Percentiles rank a stretch among this genome's conserved stretches.
phyloP scores from a whole-genome alignment of 1,284 basidiomycete genomes.

The Cryptococcus wingfieldii region DNA sequence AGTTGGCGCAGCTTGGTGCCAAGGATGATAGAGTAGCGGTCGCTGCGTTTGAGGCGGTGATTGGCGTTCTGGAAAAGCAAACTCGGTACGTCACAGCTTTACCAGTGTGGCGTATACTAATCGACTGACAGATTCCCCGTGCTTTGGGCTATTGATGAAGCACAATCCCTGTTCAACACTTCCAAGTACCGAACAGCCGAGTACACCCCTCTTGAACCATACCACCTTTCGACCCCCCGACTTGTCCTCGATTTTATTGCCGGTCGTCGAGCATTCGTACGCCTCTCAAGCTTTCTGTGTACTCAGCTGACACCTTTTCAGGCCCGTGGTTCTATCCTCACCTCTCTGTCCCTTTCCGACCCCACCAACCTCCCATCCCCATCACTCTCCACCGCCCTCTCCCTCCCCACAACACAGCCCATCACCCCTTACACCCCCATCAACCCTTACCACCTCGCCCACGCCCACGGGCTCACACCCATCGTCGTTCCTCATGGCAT shows the following conservation, averaged over 20 bases:
- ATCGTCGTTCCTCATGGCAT: constrained; percentile 43
- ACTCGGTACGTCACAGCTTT: constrained; percentile 54
- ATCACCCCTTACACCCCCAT: constrained; percentile 39
- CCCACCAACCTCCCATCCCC: constrained; percentile 26
- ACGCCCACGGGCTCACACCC: constrained; percentile 35
- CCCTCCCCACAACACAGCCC: constrained; percentile 22
- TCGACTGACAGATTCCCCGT: constrained; percentile 59
- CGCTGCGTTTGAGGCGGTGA: constrained; percentile 60
- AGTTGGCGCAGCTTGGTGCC: constrained; percentile 60
- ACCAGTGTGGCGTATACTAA: not conserved
- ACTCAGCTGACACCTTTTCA: not conserved
- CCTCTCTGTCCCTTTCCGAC: constrained; percentile 34
- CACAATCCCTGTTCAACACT: constrained; percentile 72
- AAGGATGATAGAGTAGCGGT: constrained; percentile 60
- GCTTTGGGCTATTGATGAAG: constrained; percentile 79
- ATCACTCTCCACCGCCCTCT: constrained; percentile 23
- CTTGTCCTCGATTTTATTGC: constrained; percentile 70
- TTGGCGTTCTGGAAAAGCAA: constrained; percentile 66
- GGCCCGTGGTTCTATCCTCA: constrained; percentile 21
- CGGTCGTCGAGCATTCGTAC: constrained; percentile 63
- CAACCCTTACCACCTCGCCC: constrained; percentile 32
- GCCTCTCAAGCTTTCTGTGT: constrained; percentile 32
- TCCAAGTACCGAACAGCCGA: constrained; percentile 74
- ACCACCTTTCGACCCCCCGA: constrained; percentile 76
- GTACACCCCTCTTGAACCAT: constrained; percentile 66